Conservation (phyloP, 176 grass and related monocot species). For the Tuctoria greenei region DNA sequence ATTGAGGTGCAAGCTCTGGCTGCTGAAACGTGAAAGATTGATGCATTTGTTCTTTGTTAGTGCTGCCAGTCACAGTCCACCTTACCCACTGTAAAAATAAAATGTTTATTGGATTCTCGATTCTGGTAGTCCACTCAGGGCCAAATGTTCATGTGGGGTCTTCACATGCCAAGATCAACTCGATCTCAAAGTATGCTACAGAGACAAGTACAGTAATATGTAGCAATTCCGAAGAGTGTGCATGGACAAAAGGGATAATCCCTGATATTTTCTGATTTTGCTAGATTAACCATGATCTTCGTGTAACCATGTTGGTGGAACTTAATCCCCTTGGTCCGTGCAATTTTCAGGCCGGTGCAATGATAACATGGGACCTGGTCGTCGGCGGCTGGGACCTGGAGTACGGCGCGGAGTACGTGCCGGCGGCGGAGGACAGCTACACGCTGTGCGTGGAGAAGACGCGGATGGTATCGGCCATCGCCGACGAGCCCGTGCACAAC, state of each 20-base stretch:
- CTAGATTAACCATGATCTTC: not conserved
- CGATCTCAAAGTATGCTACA: not conserved
- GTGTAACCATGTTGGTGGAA: not conserved
- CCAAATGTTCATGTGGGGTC: constrained; percentile 32
- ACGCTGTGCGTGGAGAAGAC: constrained; percentile 81
- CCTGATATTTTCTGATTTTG: not conserved
- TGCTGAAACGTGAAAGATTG: not conserved
- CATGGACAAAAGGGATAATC: not conserved
- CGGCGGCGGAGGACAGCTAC: constrained; percentile 67
- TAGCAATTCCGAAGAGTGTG: not conserved
- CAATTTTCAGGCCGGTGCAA: constrained; percentile 63
- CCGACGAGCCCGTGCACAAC: constrained; percentile 77
- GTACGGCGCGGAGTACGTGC: constrained; percentile 92
- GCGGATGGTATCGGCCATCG: constrained; percentile 48
- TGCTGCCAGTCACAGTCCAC: not conserved
- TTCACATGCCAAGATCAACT: constrained; percentile 28
- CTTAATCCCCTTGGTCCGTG: not conserved
- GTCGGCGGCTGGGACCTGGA: constrained; percentile 91
- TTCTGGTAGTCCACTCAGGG: not conserved
- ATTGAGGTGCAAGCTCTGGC: not conserved
- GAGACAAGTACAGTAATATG: not conserved
- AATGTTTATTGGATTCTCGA: constrained; percentile 21
- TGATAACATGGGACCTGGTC: constrained; percentile 90
- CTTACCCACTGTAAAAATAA: constrained; percentile 43
- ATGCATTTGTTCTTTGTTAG: too few species aligned